Conservation (phyloP, 352 stramenopile species). For the Pythium coloratum region DNA sequence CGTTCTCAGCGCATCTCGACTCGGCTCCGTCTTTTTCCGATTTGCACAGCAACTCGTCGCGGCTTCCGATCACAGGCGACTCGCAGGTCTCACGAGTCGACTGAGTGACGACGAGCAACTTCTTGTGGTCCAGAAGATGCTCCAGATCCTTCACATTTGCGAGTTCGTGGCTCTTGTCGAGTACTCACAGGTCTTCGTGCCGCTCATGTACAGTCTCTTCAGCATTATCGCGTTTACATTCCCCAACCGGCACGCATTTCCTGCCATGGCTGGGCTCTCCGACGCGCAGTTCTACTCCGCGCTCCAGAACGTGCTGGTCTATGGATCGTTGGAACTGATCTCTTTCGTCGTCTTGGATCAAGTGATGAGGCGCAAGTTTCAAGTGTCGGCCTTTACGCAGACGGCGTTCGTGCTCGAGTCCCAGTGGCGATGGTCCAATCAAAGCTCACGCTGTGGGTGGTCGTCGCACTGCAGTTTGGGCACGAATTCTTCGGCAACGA, state of each 20-base stretch:
- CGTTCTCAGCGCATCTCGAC: neutral
- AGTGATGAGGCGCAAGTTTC: slow-evolving; percentile 21
- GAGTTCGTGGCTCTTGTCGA: slow-evolving; percentile 40
- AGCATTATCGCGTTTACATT: slow-evolving; percentile 32
- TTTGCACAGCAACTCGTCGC: neutral
- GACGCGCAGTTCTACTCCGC: neutral
- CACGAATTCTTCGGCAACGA: slow-evolving; percentile 17
- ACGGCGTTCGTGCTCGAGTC: slow-evolving; percentile 32
- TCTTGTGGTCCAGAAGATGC: slow-evolving; percentile 27
- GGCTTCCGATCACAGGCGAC: neutral
- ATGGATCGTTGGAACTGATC: slow-evolving; percentile 25
- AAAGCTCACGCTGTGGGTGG: slow-evolving; percentile 28
- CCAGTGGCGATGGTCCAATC: slow-evolving; percentile 32
- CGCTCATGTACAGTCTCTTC: slow-evolving; percentile 37
- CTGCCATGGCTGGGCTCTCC: slow-evolving; percentile 13
- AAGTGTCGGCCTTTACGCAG: slow-evolving; percentile 18
- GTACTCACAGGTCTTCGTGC: slow-evolving; percentile 38
- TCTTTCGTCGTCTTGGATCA: slow-evolving; percentile 24
- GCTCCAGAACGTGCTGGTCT: slow-evolving; percentile 25
- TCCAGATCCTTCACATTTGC: slow-evolving; percentile 30
- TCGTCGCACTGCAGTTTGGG: slow-evolving; percentile 20
- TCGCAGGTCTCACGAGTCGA: neutral
- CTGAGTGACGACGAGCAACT: slow-evolving; percentile 15
- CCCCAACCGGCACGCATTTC: slow-evolving; percentile 31
- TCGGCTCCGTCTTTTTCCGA: neutral